phyloP scores from a whole-genome alignment of 331 rosid genomes.

The Malus hybrid region DNA sequence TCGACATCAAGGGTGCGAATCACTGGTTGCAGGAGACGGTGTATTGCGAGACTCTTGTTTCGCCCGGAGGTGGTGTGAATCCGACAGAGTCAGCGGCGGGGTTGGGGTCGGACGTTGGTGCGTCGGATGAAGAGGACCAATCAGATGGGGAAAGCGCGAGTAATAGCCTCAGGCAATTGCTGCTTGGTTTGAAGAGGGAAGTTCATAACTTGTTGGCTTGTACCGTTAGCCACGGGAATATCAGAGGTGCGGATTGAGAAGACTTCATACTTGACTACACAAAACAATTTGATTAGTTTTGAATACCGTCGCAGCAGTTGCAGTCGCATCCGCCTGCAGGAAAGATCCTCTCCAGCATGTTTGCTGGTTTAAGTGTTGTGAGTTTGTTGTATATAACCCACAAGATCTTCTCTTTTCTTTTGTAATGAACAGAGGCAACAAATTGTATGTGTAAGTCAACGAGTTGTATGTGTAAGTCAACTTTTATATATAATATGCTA shows the following conservation, averaged over 20 bases:
- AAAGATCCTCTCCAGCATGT: too few species aligned
- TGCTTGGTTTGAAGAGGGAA: constrained; percentile 20
- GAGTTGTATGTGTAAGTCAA: background rate
- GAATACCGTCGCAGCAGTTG: too few species aligned
- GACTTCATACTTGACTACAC: background rate
- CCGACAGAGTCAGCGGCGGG: background rate
- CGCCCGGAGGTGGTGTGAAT: constrained; percentile 11
- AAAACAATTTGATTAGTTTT: too few species aligned
- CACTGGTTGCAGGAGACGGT: constrained; percentile 31
- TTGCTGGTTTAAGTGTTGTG: background rate
- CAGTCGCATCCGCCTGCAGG: too few species aligned
- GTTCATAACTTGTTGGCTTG: constrained; percentile 6
- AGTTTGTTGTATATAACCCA: background rate
- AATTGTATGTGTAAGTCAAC: background rate
- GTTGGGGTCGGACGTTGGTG: background rate
- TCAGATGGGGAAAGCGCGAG: background rate
- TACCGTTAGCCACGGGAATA: constrained; percentile 2
- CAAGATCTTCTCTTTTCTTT: background rate
- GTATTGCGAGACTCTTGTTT: constrained; percentile 33
- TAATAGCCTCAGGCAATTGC: constrained; percentile 13
- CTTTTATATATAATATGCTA: background rate
- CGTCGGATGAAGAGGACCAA: background rate
- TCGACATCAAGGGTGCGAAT: constrained; percentile 12
- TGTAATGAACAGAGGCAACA: background rate
- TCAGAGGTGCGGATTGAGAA: background rate